Conservation (phyloP, 2,329 filamentous ascomycete genomes). For the Cladosporium sp. region DNA sequence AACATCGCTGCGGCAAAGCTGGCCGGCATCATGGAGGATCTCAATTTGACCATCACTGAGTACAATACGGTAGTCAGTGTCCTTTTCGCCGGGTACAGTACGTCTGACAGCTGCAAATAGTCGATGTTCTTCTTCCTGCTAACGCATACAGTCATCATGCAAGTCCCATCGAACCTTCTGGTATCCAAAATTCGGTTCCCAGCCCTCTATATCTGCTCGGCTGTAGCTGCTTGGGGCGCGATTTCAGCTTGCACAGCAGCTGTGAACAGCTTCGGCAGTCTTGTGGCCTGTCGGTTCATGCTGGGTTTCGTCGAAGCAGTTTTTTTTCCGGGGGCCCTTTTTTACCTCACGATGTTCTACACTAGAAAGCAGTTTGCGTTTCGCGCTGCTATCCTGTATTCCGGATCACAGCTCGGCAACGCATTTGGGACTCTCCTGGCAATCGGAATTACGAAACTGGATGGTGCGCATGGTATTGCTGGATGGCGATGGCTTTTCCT, state of each 20-base stretch:
- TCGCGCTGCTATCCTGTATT: conserved; percentile 29
- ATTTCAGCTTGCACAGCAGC: conserved; percentile 51
- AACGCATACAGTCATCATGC: conserved; percentile 53
- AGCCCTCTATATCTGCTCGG: conserved; percentile 54
- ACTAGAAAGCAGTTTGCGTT: conserved; percentile 47
- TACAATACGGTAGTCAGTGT: conserved; percentile 31
- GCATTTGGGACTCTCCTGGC: conserved; percentile 56
- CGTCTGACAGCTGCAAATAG: not conserved
- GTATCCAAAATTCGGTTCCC: conserved; percentile 55
- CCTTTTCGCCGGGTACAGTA: conserved; percentile 33
- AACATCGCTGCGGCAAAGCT: conserved; percentile 32
- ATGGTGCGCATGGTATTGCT: conserved; percentile 41
- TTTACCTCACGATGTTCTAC: conserved; percentile 54
- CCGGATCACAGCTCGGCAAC: conserved; percentile 41
- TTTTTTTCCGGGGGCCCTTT: conserved; percentile 53
- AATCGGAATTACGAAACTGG: conserved; percentile 47
- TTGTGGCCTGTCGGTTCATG: conserved; percentile 53
- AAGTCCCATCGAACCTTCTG: conserved; percentile 62
- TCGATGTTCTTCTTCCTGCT: conserved; percentile 10
- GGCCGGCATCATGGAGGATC: conserved; percentile 29
- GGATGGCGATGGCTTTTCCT: conserved; percentile 48
- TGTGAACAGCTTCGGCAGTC: conserved; percentile 44
- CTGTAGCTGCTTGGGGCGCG: conserved; percentile 44
- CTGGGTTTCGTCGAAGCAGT: conserved; percentile 54
- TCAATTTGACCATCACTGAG: conserved; percentile 26